Base-by-base conservation (phyloP, 495 filamentous ascomycete species). In the Sordaria brevicollis region DNA sequence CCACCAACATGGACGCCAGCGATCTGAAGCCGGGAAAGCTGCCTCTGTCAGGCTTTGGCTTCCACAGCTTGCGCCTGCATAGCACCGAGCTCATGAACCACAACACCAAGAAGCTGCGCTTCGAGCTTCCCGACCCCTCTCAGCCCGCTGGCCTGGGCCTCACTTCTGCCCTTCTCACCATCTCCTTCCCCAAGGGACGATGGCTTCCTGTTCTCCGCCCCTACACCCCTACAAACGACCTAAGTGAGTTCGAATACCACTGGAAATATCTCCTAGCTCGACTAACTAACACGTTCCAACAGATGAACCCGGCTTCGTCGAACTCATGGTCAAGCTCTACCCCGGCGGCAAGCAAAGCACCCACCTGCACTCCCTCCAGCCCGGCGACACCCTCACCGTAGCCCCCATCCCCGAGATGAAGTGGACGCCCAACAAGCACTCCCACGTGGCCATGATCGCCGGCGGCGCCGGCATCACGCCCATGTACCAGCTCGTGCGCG, bases 381-480 rank as follows among this genome's bases (percentile, higher is more conserved):
- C 89, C 2, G 89, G 89, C 15, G 83, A 89, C 71, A 82, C 78
- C 4, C 78, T 90, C 25, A 83, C 82, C 33, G 85, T 90, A 68
- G 74, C 81, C 7, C 79, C 84, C 5, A 74, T 90, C 31, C 81
- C 80, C 31, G 85, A 81, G 11, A 84, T 84, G 70, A 71, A 77
- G 25, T 91, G 87, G 86, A 81, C 76, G 3, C 81, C 86, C 25
- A 89, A 89, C 73, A 76, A 85, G 70, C 81, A 84, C 69, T 67
- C 80, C 0, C 85, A 88, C 67, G 78, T 90, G 33, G 82, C 85
- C 66, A 79, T 89, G 13, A 84, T 90, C 37, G 87, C 88, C 21
- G 88, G 88, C 35, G 88, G 88, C 15, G 87, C 87, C 0, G 88
- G 88, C 35, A 89, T 90, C 70, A 89, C 87, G 4, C 88, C 88